phyloP scores from a whole-genome alignment of 2,329 filamentous ascomycete genomes.

The Bertia moriformis region DNA sequence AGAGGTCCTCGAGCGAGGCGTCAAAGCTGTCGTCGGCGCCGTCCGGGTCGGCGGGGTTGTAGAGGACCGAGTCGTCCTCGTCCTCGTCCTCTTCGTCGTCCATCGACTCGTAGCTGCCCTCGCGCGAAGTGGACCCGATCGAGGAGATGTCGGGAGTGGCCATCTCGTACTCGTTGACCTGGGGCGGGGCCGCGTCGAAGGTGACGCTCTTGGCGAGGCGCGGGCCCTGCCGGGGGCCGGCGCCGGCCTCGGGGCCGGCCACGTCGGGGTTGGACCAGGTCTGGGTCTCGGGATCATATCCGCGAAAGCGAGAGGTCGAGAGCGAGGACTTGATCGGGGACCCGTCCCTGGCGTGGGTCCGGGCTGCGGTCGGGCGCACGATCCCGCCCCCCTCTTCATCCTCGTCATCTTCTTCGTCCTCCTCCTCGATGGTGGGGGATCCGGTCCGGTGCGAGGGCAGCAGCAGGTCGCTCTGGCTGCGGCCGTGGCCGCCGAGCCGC shows the following conservation, averaged over 20 bases:
- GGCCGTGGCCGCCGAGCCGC: slow-evolving; percentile 44
- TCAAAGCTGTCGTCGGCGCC: slow-evolving; percentile 82
- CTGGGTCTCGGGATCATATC: not conserved
- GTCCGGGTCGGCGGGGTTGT: slow-evolving; percentile 36
- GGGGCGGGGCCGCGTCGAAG: slow-evolving; percentile 83
- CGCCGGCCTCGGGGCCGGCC: slow-evolving; percentile 55
- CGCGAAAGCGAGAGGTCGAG: not conserved
- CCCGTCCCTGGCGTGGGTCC: slow-evolving; percentile 11
- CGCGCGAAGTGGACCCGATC: slow-evolving; percentile 72
- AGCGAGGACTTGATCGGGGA: slow-evolving; percentile 51
- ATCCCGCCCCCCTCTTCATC: slow-evolving; percentile 17
- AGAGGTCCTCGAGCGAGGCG: slow-evolving; percentile 83
- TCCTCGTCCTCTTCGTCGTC: slow-evolving; percentile 53
- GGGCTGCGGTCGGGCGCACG: slow-evolving; percentile 9
- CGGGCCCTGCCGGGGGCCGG: slow-evolving; percentile 60
- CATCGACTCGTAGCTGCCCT: slow-evolving; percentile 73
- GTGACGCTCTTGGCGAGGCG: slow-evolving; percentile 93
- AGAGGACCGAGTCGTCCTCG: slow-evolving; percentile 29
- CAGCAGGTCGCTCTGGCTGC: slow-evolving; percentile 43
- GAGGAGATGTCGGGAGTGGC: slow-evolving; percentile 96
- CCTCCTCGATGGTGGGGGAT: slow-evolving; percentile 22
- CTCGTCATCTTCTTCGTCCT: too few species aligned
- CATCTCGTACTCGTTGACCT: slow-evolving; percentile 97
- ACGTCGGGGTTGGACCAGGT: slow-evolving; percentile 24
- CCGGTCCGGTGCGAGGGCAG: slow-evolving; percentile 42